Evolutionary conservation across 495 filamentous ascomycete species (phyloP).

Genomic region (Penicillium psychrofluorescens): DNA sequence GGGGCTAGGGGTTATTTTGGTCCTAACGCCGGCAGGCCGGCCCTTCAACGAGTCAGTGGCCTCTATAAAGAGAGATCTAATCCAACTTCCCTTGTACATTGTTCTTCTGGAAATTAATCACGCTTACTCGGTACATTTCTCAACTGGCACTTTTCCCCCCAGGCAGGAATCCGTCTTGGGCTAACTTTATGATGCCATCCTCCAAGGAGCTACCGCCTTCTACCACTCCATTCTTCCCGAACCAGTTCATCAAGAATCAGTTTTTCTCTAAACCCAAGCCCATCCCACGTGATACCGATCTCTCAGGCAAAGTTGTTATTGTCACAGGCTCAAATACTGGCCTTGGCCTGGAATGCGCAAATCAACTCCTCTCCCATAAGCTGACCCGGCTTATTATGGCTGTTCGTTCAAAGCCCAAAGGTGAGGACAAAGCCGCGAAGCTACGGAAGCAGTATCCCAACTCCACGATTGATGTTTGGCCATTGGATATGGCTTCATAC

Average conservation of each 20-base stretch:
- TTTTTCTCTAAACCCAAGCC: background rate
- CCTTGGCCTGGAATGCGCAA: constrained; percentile 31
- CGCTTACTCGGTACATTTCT: too few relatives aligned
- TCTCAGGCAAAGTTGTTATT: constrained; percentile 32
- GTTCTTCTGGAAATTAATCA: background rate
- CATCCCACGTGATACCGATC: constrained; percentile 1
- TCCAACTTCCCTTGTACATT: background rate
- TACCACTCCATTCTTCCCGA: constrained; percentile 3
- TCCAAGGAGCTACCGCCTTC: constrained; percentile 3
- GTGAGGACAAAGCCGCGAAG: constrained; percentile 25
- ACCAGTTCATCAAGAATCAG: constrained; percentile 7
- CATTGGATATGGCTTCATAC: constrained; percentile 18
- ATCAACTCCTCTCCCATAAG: constrained; percentile 33
- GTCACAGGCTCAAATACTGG: constrained; percentile 42
- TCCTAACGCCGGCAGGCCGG: too few relatives aligned
- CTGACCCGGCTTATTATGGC: constrained; percentile 42
- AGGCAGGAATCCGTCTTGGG: too few relatives aligned
- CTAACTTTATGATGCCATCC: background rate
- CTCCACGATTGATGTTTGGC: constrained; percentile 38
- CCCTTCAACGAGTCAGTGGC: too few relatives aligned
- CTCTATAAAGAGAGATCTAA: too few relatives aligned
- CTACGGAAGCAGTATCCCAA: constrained; percentile 19
- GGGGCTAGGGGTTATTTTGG: too few relatives aligned
- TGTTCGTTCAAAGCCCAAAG: constrained; percentile 37
- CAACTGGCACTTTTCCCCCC: too few relatives aligned